Evolutionary conservation across 2,329 filamentous ascomycete genomes (phyloP).

Genomic region (Colletotrichum tanaceti): DNA sequence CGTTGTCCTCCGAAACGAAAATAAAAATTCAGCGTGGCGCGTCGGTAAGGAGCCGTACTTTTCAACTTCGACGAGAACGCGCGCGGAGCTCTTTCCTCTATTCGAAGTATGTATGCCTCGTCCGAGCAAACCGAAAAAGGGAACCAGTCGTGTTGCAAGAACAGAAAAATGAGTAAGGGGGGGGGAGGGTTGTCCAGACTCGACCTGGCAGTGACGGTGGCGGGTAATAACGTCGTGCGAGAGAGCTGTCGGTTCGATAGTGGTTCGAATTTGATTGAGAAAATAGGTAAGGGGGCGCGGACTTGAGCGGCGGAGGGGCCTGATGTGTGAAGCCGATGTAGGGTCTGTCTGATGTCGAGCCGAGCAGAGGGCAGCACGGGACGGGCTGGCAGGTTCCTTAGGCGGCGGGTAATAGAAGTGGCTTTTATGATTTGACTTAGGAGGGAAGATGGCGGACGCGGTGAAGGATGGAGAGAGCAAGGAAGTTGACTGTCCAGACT

Average conservation of each 20-base stretch:
- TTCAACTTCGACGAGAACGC: constrained; percentile 1
- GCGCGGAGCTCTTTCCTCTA: background rate
- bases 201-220: constrained; percentile 20
- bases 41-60: background rate
- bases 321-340: constrained; percentile 38
- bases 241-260: constrained; percentile 11
- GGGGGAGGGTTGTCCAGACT: background rate
- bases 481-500: constrained; percentile 40
- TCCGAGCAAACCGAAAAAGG: background rate
- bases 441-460: constrained; percentile 33
- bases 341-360: constrained; percentile 41
- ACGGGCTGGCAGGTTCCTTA: constrained; percentile 37
- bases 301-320: constrained; percentile 38
- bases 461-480: constrained; percentile 38
- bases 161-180: background rate
- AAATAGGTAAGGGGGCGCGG: constrained; percentile 41
- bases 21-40: too few relatives aligned
- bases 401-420: constrained; percentile 39
- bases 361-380: constrained; percentile 37
- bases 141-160: constrained; percentile 12
- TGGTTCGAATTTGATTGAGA: constrained; percentile 23
- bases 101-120: constrained; percentile 13
- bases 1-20: too few relatives aligned
- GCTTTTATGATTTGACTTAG: constrained; percentile 40
- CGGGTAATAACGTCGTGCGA: constrained; percentile 27